Evolutionary conservation across 805 yeast species (phyloP).

Genomic region (Citeromyces matritensis): DNA sequence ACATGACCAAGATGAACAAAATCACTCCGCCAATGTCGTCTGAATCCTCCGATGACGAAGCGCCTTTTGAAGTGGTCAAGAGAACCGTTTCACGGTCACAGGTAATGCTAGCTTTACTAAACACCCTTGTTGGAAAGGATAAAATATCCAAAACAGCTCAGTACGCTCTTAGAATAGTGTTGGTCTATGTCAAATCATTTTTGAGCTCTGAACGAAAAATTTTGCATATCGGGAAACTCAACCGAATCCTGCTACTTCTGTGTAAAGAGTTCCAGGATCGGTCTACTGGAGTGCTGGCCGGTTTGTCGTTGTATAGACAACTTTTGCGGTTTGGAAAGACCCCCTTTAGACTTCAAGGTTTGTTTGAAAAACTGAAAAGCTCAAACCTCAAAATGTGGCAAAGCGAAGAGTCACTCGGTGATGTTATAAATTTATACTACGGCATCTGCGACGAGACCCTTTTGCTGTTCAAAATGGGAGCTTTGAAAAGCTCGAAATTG

Average conservation of each 20-base stretch:
- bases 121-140: slow-evolving; percentile 54
- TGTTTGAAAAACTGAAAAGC: slow-evolving; percentile 16
- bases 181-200: slow-evolving; percentile 11
- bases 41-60: not conserved
- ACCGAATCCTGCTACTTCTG: slow-evolving; percentile 14
- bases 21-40: not conserved
- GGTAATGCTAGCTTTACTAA: slow-evolving; percentile 35
- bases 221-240: slow-evolving; percentile 14
- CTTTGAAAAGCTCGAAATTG: slow-evolving; percentile 20
- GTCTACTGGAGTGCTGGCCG: slow-evolving; percentile 26
- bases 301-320: slow-evolving; percentile 46
- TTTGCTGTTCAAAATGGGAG: slow-evolving; percentile 37
- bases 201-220: slow-evolving; percentile 7
- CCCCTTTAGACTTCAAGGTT: slow-evolving; percentile 35
- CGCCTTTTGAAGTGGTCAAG: not conserved
- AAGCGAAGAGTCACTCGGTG: slow-evolving; percentile 30
- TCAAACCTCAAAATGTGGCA: slow-evolving; percentile 15
- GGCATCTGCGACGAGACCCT: slow-evolving; percentile 50
- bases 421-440: slow-evolving; percentile 43
- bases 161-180: slow-evolving; percentile 36
- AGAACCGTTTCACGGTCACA: slow-evolving; percentile 16
- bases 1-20: slow-evolving; percentile 1
- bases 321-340: slow-evolving; percentile 56
- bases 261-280: slow-evolving; percentile 23
- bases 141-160: slow-evolving; percentile 52